Base-by-base conservation (phyloP, 106 monocot species). In the Dendrobium officinale region DNA sequence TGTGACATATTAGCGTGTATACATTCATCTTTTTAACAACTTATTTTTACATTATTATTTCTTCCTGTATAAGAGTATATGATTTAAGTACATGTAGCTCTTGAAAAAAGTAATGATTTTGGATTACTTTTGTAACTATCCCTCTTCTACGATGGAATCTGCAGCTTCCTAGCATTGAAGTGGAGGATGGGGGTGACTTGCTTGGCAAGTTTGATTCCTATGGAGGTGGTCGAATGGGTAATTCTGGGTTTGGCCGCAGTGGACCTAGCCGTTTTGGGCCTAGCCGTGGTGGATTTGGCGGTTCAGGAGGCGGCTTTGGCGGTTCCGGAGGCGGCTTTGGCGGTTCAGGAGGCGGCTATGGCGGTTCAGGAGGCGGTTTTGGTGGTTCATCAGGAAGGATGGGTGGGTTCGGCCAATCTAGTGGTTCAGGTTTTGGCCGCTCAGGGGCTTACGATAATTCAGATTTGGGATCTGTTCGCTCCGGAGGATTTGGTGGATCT, bases 101-200 rank as follows among this genome's bases (percentile, higher is more conserved):
- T 45, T 37, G 43, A 6, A 51, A 49, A 2, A 51, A 51, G 51
- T 51, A 51, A 15, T 51, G 26, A 33, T 77, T 67, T 55, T 27
- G 6, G 56, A 41, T 77, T 22, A 16, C 19, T 45, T 16, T 7
- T 82, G 40, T 75, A 58, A 55, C 43, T 42, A 6, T 19, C 64
- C 47, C 55, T 74, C 70, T 56, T 72, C 16, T 82, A 33, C 5
- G 8, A 59, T 76, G 16, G 68, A 47, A 45, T 24, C 56, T 82
- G 72, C 83, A 98, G 97, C 94, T 98, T 82, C 97, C 92, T 15
- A 91, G 74, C 73, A 92, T 98, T 78, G 77, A 78, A 43, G 89
- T 82, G 27, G 89, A 92, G 29, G 90, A 79, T 84, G 87, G 90
- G 10, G 80, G 73, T 74, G 77, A 92, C 84, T 72, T 98, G 82